A percentile compares a stretch with the other conserved stretches of the same genome.
phyloP scores from a whole-genome alignment of 257 asterid species.

The Jasminum sambac region DNA sequence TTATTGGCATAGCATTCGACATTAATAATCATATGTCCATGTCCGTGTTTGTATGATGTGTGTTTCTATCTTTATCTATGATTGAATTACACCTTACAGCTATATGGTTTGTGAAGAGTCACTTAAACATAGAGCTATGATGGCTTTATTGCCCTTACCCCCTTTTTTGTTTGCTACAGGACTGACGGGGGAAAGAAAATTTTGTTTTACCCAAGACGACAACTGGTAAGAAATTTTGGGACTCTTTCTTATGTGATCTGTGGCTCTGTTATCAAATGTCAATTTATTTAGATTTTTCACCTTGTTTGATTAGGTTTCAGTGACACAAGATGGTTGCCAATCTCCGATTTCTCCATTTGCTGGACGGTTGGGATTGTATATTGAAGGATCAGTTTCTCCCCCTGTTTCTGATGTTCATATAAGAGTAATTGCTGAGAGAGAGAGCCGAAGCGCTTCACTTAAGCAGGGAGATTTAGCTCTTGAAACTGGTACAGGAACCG shows the following conservation, averaged over 20 bases:
- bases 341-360: conserved; percentile 66
- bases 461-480: conserved; percentile 70
- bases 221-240: conserved; percentile 53
- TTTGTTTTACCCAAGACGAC: conserved; percentile 80
- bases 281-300: conserved; percentile 25
- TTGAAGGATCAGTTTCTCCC: conserved; percentile 94
- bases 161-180: conserved; percentile 50
- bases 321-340: conserved; percentile 78
- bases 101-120: not conserved
- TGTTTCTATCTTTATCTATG: conserved; percentile 8
- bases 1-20: not conserved
- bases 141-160: conserved; percentile 28
- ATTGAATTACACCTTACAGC: not conserved
- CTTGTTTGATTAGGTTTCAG: conserved; percentile 59
- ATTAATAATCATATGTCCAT: not conserved
- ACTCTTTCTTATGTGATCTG: conserved; percentile 19
- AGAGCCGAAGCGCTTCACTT: conserved; percentile 61
- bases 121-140: conserved; percentile 2
- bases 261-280: not conserved
- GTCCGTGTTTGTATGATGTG: no score
- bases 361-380: conserved; percentile 79
- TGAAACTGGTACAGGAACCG: conserved; percentile 66
- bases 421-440: conserved; percentile 65
- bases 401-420: conserved; percentile 75
- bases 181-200: conserved; percentile 55